These are phyloP conservation scores for Hypoxylon subgilvum DNA, from an alignment of 495 filamentous ascomycete genomes.

Conservation along the genomic window DNA sequence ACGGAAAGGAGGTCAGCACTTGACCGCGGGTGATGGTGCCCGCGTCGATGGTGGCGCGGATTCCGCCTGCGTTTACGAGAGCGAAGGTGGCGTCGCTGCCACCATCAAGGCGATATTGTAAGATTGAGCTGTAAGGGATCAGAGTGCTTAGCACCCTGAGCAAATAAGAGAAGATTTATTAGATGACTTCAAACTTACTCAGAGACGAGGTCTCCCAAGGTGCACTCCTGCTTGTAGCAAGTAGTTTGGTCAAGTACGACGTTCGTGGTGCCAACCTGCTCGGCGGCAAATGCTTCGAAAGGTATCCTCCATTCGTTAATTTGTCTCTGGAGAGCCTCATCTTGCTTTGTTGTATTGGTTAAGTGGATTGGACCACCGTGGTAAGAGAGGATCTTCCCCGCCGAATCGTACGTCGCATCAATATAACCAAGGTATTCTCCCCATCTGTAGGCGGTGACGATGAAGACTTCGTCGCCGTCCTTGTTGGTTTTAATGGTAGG, in stretches of 20 bases:
- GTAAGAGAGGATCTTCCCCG: slow-evolving; percentile 61
- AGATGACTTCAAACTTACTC: slow-evolving; percentile 41
- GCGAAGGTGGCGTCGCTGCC: slow-evolving; percentile 51
- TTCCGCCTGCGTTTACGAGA: slow-evolving; percentile 62
- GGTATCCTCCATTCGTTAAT: slow-evolving; percentile 58
- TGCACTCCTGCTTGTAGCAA: slow-evolving; percentile 59
- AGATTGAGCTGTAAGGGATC: slow-evolving; percentile 52
- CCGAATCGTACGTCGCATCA: slow-evolving; percentile 58
- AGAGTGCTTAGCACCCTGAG: background rate
- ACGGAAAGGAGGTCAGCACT: slow-evolving; percentile 63
- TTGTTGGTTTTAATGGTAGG: slow-evolving; percentile 62
- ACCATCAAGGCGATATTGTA: slow-evolving; percentile 55
- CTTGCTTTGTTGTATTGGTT: slow-evolving; percentile 59
- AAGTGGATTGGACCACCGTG: slow-evolving; percentile 63
- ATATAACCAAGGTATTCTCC: slow-evolving; percentile 67
- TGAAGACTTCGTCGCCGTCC: slow-evolving; percentile 65
- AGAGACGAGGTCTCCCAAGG: slow-evolving; percentile 58
- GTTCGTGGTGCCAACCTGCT: slow-evolving; percentile 54
- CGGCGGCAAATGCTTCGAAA: slow-evolving; percentile 57
- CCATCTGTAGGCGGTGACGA: slow-evolving; percentile 65
- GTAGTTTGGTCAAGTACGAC: slow-evolving; percentile 57
- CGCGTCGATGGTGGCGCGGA: slow-evolving; percentile 61
- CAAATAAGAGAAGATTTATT: background rate
- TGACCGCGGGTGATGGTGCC: slow-evolving; percentile 61
- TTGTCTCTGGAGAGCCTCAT: slow-evolving; percentile 56